A percentile compares a stretch with the other conserved stretches of the same genome.
These are phyloP conservation scores for Cordyceps militaris DNA, from an alignment of 2,329 filamentous ascomycete genomes.

Conservation along the genomic window DNA sequence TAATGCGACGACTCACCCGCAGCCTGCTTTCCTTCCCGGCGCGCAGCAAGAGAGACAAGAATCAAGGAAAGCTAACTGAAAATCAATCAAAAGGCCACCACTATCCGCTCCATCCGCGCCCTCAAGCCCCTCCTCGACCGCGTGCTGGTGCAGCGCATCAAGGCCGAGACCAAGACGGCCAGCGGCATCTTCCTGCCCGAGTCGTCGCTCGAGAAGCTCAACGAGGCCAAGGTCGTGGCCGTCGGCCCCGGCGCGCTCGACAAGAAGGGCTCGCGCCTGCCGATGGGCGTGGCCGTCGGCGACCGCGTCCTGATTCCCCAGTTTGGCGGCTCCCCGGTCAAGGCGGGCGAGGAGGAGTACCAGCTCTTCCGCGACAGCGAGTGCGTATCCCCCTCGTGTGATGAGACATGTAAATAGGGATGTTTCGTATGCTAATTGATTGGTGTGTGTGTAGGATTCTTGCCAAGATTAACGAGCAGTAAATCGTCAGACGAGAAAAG, in stretches of 20 bases:
- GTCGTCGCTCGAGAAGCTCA: conserved; percentile 94
- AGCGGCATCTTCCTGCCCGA: conserved; percentile 97
- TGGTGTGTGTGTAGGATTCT: conserved; percentile 59
- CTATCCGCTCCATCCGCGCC: conserved; percentile 90
- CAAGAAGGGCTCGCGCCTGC: conserved; percentile 81
- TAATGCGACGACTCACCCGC: neutral
- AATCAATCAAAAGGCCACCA: conserved; percentile 44
- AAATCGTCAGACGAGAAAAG: conserved; percentile 9
- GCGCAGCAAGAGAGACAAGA: neutral
- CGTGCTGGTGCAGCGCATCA: conserved; percentile 94
- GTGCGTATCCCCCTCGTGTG: conserved; percentile 52
- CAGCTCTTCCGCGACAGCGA: conserved; percentile 95
- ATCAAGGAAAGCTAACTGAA: neutral
- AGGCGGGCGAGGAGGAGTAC: conserved; percentile 96
- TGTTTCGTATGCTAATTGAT: conserved; percentile 12
- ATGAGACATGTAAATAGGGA: neutral
- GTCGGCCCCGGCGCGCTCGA: conserved; percentile 85
- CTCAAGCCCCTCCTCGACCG: conserved; percentile 96
- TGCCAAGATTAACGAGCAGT: conserved; percentile 95
- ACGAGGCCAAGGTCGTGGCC: conserved; percentile 92
- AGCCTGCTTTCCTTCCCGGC: neutral
- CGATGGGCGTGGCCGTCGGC: conserved; percentile 73
- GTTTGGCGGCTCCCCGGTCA: conserved; percentile 92
- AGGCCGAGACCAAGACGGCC: conserved; percentile 94
- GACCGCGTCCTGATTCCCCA: conserved; percentile 95